Evolutionary conservation across 2,329 filamentous ascomycete species (phyloP), one percentile per base, ranked within the genome.

Genomic region (Hymenoscyphus occultus): DNA sequence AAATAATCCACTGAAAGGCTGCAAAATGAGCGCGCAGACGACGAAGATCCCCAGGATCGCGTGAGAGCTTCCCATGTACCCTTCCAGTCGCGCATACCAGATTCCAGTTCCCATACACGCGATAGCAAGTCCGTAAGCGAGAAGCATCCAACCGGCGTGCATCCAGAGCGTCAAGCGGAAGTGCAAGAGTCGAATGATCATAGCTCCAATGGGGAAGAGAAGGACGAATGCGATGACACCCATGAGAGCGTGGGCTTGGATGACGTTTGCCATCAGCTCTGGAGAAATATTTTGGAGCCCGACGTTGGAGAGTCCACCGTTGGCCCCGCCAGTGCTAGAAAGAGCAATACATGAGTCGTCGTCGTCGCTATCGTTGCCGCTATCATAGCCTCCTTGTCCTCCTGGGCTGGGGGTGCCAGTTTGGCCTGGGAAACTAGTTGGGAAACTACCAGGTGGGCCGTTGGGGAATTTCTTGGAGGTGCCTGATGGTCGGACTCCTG

Each of bases 101-200:
- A 86, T 77, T n/a, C 87, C 87, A 35, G 88, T 71, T 2, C 78
- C 85, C 67, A 89, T 84, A 22, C 81, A 84, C 12, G 78, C 81
- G 80, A 87, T 86, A 80, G 87, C 87, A 56, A 82, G 75, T 9
- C 84, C 65, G 73, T 85, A 86, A 56, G 81, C 78, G 39, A 86
- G 63, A 2, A 79, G 69, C 76, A 90, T 87, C 79, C 83, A 84
- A 6, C 77, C 77, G 13, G 81, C 85, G 70, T 90, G 87, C 28
- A 85, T 65, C 59, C 71, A 76, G n/a, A 78, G 67, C 0, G 75
- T 68, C 48, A 71, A 60, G 62, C 64, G 60, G 61, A 81, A 73
- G 83, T 83, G 88, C 9, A 88, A 65, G 3, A 87, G 67, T 3
- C 86, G 85, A 80, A 89, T 88, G 39, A 86, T 72, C 2, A 85